Conservation (phyloP, 129 eudicot genomes). For the Lactuca sativa region DNA sequence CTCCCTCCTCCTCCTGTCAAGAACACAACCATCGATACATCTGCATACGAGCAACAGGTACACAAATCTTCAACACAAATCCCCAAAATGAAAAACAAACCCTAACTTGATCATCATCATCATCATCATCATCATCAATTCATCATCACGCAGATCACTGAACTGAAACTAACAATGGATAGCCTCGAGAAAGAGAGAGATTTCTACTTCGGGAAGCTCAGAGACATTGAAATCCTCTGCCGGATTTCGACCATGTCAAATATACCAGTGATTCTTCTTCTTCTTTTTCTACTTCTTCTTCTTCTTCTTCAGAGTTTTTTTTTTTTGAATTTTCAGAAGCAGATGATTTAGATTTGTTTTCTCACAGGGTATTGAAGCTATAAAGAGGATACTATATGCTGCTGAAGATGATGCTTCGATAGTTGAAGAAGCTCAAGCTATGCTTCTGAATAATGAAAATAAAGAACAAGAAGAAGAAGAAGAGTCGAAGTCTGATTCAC, state of each 20-base stretch:
- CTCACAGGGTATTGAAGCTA: conserved; percentile 63
- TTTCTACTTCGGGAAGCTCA: conserved; percentile 89
- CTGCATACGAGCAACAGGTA: conserved; percentile 74
- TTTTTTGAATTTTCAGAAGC: not conserved
- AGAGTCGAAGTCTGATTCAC: conserved; percentile 28
- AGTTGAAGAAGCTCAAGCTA: conserved; percentile 76
- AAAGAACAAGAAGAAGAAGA: conserved; percentile 30
- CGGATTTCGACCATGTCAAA: conserved; percentile 72
- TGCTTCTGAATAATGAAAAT: conserved; percentile 51
- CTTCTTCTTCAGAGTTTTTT: not conserved
- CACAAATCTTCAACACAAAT: not conserved
- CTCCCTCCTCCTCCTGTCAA: conserved; percentile 54
- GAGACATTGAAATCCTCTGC: conserved; percentile 90
- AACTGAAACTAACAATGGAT: conserved; percentile 80
- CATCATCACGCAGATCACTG: conserved; percentile 67
- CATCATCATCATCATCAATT: too few relatives aligned
- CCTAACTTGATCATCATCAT: conserved; percentile 2
- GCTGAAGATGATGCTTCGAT: conserved; percentile 75
- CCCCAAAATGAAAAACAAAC: not conserved
- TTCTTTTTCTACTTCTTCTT: not conserved
- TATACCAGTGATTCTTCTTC: conserved; percentile 44
- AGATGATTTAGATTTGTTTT: not conserved
- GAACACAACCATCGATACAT: conserved; percentile 44
- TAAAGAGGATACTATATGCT: conserved; percentile 77
- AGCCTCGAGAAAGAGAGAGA: conserved; percentile 95